These are phyloP conservation scores for Aspergillus conjunctus DNA, from an alignment of 495 filamentous ascomycete species.

Conservation along the genomic window DNA sequence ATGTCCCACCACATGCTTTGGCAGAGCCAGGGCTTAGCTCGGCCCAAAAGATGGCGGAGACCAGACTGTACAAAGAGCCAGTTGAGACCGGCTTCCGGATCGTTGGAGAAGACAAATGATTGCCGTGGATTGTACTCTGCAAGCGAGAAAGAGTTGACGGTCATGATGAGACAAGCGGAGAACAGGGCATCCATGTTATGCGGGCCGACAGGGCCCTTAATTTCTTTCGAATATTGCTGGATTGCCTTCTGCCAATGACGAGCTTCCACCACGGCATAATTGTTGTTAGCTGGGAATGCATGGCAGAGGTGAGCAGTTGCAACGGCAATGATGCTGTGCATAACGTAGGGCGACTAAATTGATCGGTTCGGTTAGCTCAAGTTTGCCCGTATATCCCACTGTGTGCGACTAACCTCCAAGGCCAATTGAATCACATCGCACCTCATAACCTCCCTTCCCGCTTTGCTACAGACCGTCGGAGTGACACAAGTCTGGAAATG, in stretches of 20 bases:
- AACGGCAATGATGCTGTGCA: constrained; percentile 49
- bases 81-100: constrained; percentile 34
- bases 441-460: constrained; percentile 31
- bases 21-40: constrained; percentile 32
- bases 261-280: constrained; percentile 41
- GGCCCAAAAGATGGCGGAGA: constrained; percentile 40
- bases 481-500: constrained; percentile 39
- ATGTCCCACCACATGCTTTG: constrained; percentile 44
- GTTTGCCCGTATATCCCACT: neutral
- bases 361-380: constrained; percentile 12
- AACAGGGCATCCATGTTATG: constrained; percentile 49
- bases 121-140: constrained; percentile 39
- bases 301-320: constrained; percentile 45
- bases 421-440: constrained; percentile 40
- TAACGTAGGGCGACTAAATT: constrained; percentile 46
- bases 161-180: constrained; percentile 46
- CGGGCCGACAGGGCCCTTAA: constrained; percentile 30
- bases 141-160: constrained; percentile 40
- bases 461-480: constrained; percentile 25
- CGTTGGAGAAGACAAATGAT: constrained; percentile 46
- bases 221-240: constrained; percentile 39
- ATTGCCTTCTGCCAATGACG: constrained; percentile 50
- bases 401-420: constrained; percentile 36
- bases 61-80: constrained; percentile 49
- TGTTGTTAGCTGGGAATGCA: constrained; percentile 29